Evolutionary conservation across 78 protist species (phyloP).

Genomic region (Dictyostelium intermedium): DNA sequence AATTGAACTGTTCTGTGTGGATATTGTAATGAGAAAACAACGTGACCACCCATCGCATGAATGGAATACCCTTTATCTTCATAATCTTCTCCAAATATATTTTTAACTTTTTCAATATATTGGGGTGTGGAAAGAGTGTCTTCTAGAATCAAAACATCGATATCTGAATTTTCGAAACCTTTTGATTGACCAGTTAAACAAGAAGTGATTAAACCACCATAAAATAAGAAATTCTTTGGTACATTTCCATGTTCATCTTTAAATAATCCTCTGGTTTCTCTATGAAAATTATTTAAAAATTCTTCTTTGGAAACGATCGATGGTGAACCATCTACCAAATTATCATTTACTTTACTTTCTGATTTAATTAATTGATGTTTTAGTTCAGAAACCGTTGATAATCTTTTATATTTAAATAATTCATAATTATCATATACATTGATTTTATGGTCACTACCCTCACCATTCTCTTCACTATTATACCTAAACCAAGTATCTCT

Average conservation of each 20-base stretch:
- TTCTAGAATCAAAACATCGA: background rate
- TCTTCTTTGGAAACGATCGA: background rate
- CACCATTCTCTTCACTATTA: background rate
- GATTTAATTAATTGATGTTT: background rate
- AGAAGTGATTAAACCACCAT: conserved; percentile 29
- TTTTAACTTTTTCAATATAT: background rate
- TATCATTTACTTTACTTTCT: background rate
- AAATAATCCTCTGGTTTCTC: background rate
- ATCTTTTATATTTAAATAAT: conserved; percentile 1
- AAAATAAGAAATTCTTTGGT: background rate
- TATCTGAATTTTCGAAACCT: conserved; percentile 38
- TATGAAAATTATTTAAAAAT: conserved; percentile 9
- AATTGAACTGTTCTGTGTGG: conserved; percentile 42
- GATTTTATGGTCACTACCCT: background rate
- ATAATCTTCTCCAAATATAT: background rate
- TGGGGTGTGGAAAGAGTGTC: background rate
- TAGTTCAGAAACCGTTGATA: background rate
- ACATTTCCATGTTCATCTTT: background rate
- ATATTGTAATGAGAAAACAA: background rate
- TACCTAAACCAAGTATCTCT: background rate
- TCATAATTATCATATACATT: conserved; percentile 29
- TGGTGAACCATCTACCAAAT: background rate
- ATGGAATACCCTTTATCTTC: background rate
- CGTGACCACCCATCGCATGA: background rate
- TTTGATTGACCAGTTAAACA: background rate